A percentile compares a stretch with the other conserved stretches of the same genome.
These are phyloP conservation scores for Wallemia mellicola DNA, from an alignment of 1,284 basidiomycete species.

Conservation along the genomic window DNA sequence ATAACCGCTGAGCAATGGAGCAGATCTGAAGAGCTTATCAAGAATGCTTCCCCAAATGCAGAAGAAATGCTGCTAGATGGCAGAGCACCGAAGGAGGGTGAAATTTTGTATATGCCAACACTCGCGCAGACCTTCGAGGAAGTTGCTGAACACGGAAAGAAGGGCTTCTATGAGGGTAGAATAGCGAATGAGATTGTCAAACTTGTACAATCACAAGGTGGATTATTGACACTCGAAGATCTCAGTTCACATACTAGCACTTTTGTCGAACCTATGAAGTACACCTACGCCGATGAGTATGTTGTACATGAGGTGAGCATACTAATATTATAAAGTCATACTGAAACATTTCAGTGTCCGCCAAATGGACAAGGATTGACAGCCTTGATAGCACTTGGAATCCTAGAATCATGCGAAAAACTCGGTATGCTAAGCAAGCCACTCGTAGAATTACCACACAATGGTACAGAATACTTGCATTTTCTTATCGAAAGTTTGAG, in stretches of 20 bases:
- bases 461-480: constrained; percentile 63
- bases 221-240: constrained; percentile 67
- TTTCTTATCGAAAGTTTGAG: constrained; percentile 51
- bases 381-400: constrained; percentile 65
- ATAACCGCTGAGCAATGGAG: constrained; percentile 27
- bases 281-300: constrained; percentile 51
- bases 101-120: constrained; percentile 44
- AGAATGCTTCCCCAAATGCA: constrained; percentile 48
- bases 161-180: constrained; percentile 72
- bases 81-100: constrained; percentile 38
- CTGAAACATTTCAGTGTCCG: constrained; percentile 31
- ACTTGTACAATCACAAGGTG: constrained; percentile 45
- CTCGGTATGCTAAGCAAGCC: constrained; percentile 31
- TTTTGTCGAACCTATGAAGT: constrained; percentile 63
- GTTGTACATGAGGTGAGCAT: constrained; percentile 43
- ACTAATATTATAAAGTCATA: constrained; percentile 6
- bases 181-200: constrained; percentile 72
- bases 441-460: constrained; percentile 51
- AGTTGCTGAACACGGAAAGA: constrained; percentile 47
- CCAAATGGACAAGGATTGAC: constrained; percentile 92
- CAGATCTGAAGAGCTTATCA: constrained; percentile 38
- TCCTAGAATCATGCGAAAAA: constrained; percentile 56
- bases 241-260: constrained; percentile 45
- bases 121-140: constrained; percentile 56
- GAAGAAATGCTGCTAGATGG: constrained; percentile 58